Conservation (phyloP, 495 filamentous ascomycete species). For the Arthonia radiata region DNA sequence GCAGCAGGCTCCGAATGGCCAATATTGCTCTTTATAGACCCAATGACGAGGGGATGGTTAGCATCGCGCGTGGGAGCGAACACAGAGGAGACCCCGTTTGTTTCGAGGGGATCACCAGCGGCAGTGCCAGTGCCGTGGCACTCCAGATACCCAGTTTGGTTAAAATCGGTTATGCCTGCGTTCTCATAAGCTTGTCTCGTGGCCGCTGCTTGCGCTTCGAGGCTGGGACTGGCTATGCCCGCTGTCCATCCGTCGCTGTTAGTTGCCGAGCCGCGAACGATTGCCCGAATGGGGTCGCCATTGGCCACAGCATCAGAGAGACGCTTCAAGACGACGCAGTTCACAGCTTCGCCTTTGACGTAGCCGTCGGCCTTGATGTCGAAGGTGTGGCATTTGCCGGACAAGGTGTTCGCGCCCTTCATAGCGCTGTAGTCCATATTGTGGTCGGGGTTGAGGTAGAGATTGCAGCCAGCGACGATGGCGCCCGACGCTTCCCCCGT, state of each 20-base stretch:
- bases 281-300: constrained; percentile 17
- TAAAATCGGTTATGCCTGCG: constrained; percentile 18
- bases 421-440: constrained; percentile 4
- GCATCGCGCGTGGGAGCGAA: constrained; percentile 10
- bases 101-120: constrained; percentile 23
- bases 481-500: too few species aligned
- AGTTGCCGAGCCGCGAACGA: too few species aligned
- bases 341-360: constrained; percentile 17
- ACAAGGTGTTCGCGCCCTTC: constrained; percentile 8
- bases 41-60: constrained; percentile 12
- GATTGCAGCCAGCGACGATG: too few species aligned
- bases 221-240: constrained; percentile 18
- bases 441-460: constrained; percentile 7
- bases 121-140: constrained; percentile 27
- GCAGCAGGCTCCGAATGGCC: constrained; percentile 32
- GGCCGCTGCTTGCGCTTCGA: constrained; percentile 14
- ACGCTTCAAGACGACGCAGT: constrained; percentile 17
- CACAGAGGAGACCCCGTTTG: constrained; percentile 12
- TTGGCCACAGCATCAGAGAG: constrained; percentile 13
- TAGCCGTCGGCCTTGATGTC: constrained; percentile 18
- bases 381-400: constrained; percentile 17
- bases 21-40: constrained; percentile 33
- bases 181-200: constrained; percentile 16
- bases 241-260: constrained; percentile 28
- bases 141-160: constrained; percentile 23